Evolutionary conservation across 78 protist species (phyloP), one percentile per base, ranked within the genome.

Genomic region (Dictyostelium capitatum): DNA sequence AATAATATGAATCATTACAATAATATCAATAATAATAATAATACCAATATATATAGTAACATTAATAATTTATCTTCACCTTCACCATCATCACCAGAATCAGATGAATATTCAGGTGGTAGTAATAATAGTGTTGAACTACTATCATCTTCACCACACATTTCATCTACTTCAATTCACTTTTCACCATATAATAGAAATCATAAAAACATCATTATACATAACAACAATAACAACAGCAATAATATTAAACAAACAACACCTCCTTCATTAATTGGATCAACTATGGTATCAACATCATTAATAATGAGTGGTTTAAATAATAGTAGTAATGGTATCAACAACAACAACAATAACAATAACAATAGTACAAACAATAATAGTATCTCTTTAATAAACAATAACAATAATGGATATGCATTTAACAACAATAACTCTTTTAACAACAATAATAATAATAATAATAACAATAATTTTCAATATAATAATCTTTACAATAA

Each of bases 1-100:
- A 56, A 56, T 56, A 56, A 56, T 20, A 37, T 37, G 43, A 37
- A 37, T 37, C 43, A 37, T 37, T 37, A 37, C 43, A 59, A 59
- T 59, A 59, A 59, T 59, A 59, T 7, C n/a, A 59, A 59, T n/a
- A 59, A 59, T 59, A 59, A n/a, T n/a, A 59, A 59, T 59, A 59
- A 59, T 59, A 59, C n/a, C 10, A 59, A n/a, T 59, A 25, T 59
- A 23, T 59, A 23, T 59, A 30, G n/a, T 4, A 59, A 23, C 69
- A 25, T 23, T 59, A 59, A 14, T 59, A 23, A 25, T 23, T 23
- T 59, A 9, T 30, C 25, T 1, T 23, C 32, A 7, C 25, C 69
- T 7, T 59, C 69, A n/a, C 69, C 69, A n/a, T 59, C 69, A 8
- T 19, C 69, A 59, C 25, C 69, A 59, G 69, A 59, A 14, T 59